phyloP scores from a whole-genome alignment of 2,329 filamentous ascomycete genomes.

The Aotearoamyces nothofagi region DNA sequence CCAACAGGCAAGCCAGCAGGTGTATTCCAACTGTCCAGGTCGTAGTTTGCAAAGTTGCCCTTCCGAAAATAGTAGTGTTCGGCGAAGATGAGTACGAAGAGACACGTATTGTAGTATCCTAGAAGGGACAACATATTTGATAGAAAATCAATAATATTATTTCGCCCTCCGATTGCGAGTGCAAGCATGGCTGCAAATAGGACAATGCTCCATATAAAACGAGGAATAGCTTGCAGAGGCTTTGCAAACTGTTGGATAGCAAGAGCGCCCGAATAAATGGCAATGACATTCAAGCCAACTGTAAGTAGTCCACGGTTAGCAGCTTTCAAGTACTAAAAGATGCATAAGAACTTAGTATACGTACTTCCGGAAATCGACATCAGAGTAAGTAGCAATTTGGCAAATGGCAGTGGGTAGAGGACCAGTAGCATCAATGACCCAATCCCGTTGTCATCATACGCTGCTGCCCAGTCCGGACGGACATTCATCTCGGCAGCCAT shows the following conservation, averaged over 20 bases:
- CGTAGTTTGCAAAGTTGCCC: slow-evolving; percentile 26
- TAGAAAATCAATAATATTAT: slow-evolving; percentile 27
- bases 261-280: slow-evolving; percentile 25
- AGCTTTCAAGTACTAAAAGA: slow-evolving; percentile 1
- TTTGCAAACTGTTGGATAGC: slow-evolving; percentile 26
- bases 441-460: slow-evolving; percentile 24
- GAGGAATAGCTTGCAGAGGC: slow-evolving; percentile 26
- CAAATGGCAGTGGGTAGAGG: slow-evolving; percentile 28
- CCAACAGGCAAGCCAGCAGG: slow-evolving; percentile 27
- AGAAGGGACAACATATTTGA: slow-evolving; percentile 31
- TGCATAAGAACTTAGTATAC: slow-evolving; percentile 19
- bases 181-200: slow-evolving; percentile 29
- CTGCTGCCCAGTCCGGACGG: slow-evolving; percentile 22
- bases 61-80: slow-evolving; percentile 33
- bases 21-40: slow-evolving; percentile 32
- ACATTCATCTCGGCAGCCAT: slow-evolving; percentile 26
- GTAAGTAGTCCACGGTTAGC: too few relatives aligned
- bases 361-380: slow-evolving; percentile 21
- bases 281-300: slow-evolving; percentile 31
- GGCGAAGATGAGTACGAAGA: slow-evolving; percentile 29
- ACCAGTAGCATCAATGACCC: slow-evolving; percentile 29
- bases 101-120: slow-evolving; percentile 33
- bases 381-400: slow-evolving; percentile 24
- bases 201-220: slow-evolving; percentile 30
- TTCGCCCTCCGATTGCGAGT: slow-evolving; percentile 26